Evolutionary conservation across 2,329 filamentous ascomycete species (phyloP), one percentile per base, ranked within the genome.

Genomic region (Harringtonia aguacate): DNA sequence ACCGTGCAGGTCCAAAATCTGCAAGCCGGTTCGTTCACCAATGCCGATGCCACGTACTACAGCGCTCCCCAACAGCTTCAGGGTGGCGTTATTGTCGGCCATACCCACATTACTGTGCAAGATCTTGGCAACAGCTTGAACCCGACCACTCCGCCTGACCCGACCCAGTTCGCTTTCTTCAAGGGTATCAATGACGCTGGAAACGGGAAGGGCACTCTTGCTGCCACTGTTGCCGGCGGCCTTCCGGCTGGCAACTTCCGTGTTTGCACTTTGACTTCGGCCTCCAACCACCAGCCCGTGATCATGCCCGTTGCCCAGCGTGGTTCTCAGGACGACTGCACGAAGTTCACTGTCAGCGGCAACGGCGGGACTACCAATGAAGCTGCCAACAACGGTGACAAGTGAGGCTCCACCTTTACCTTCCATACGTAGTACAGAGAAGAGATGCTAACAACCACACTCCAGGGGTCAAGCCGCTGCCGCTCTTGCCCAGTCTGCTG

Each of bases 61-160:
- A 58, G 72, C 2, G 74, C 75, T 12, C 76, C 76, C 10, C 75
- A 79, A 58, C 57, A 69, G 35, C 58, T 79, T 6, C 56, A 57
- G 35, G 45, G 57, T 21, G 75, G 75, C 36, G 57, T 66, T 31
- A 64, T 79, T 50, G 69, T 78, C 37, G 76, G 76, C 12, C 76
- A 79, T 61, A 73, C 72, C 4, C 76, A 79, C 58, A 62, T 79
- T 45, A 75, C 70, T 22, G 62, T 79, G 21, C 76, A 79, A 57
- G 66, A 74, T 48, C 61, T 74, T 30, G 75, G 75, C 29, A 58
- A 60, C 52, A 61, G 57, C 35, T 53, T 72, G 48, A 75, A 69
- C 55, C 74, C 75, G 2, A 60, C 52, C 3, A 50, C 58, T 8
- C 67, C 75, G 15, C 65, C 73, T 10, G 67, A 78, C 49, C 65